Percentiles rank a stretch among this genome's conserved stretches.
phyloP scores from a whole-genome alignment of 352 stramenopile species.

The Pythium biforme region DNA sequence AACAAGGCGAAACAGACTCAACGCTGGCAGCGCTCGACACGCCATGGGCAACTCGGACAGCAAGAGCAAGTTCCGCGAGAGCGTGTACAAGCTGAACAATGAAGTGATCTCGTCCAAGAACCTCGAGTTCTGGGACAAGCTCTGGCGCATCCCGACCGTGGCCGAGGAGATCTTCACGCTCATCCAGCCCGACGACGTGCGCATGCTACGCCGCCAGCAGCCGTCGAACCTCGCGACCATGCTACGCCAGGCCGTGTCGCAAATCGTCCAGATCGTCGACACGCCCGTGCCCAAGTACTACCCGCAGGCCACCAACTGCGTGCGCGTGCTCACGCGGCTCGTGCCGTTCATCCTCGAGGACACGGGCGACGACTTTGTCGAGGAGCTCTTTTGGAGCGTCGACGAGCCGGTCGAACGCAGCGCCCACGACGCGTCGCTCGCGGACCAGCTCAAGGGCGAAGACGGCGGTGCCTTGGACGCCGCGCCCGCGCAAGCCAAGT shows the following conservation, averaged over 20 bases:
- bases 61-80: slow-evolving; percentile 91
- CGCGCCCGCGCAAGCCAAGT: not conserved
- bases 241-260: slow-evolving; percentile 73
- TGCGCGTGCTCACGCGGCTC: slow-evolving; percentile 74
- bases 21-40: too few relatives aligned
- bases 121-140: slow-evolving; percentile 90
- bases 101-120: slow-evolving; percentile 83
- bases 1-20: not conserved
- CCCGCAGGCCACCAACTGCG: slow-evolving; percentile 82
- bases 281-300: slow-evolving; percentile 89
- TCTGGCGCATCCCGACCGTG: slow-evolving; percentile 86
- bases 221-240: slow-evolving; percentile 81
- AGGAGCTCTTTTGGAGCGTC: slow-evolving; percentile 77
- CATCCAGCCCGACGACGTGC: slow-evolving; percentile 87
- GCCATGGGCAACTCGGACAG: slow-evolving; percentile 87
- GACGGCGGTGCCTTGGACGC: slow-evolving; percentile 6
- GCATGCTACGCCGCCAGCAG: slow-evolving; percentile 85
- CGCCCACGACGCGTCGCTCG: slow-evolving; percentile 26
- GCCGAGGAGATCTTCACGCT: slow-evolving; percentile 90
- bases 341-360: slow-evolving; percentile 88
- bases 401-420: slow-evolving; percentile 27
- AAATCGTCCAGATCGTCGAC: slow-evolving; percentile 86
- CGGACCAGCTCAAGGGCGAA: slow-evolving; percentile 43
- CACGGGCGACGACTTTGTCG: slow-evolving; percentile 74
- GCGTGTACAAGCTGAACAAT: slow-evolving; percentile 91